Conservation (phyloP, 2,329 filamentous ascomycete genomes). For the Epichloe coenophiala region DNA sequence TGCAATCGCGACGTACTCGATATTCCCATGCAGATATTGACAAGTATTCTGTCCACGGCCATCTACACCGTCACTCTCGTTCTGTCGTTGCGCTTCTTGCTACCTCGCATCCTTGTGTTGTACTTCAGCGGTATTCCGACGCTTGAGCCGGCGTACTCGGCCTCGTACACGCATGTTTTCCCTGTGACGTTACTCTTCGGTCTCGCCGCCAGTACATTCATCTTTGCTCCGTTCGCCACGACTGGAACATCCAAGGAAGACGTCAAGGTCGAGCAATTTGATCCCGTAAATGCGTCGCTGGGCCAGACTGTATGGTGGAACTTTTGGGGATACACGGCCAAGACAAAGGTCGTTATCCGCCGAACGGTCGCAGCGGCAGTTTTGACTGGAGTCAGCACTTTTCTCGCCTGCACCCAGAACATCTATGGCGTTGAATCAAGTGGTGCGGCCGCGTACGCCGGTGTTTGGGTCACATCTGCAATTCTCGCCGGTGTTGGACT, state of each 20-base stretch:
- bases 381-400: slow-evolving; percentile 44
- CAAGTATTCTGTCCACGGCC: slow-evolving; percentile 52
- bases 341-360: slow-evolving; percentile 48
- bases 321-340: slow-evolving; percentile 52
- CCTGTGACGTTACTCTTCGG: slow-evolving; percentile 48
- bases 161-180: slow-evolving; percentile 46
- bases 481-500: slow-evolving; percentile 43
- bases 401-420: slow-evolving; percentile 51
- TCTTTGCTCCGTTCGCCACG: slow-evolving; percentile 57
- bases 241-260: slow-evolving; percentile 36
- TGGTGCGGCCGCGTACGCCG: slow-evolving; percentile 61
- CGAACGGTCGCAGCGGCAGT: slow-evolving; percentile 48
- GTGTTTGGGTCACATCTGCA: slow-evolving; percentile 58
- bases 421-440: slow-evolving; percentile 55
- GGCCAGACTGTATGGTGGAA: slow-evolving; percentile 60
- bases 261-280: slow-evolving; percentile 38
- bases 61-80: slow-evolving; percentile 67
- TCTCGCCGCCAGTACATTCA: slow-evolving; percentile 57
- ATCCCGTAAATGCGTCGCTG: slow-evolving; percentile 51
- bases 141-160: slow-evolving; percentile 52
- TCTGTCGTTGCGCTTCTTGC: slow-evolving; percentile 51
- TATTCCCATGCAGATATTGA: slow-evolving; percentile 46
- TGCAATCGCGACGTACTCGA: slow-evolving; percentile 56
- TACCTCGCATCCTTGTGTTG: slow-evolving; percentile 58
- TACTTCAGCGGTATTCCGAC: slow-evolving; percentile 63